These are phyloP conservation scores for Globisporangium alternatum DNA, from an alignment of 352 stramenopile genomes.

Conservation along the genomic window DNA sequence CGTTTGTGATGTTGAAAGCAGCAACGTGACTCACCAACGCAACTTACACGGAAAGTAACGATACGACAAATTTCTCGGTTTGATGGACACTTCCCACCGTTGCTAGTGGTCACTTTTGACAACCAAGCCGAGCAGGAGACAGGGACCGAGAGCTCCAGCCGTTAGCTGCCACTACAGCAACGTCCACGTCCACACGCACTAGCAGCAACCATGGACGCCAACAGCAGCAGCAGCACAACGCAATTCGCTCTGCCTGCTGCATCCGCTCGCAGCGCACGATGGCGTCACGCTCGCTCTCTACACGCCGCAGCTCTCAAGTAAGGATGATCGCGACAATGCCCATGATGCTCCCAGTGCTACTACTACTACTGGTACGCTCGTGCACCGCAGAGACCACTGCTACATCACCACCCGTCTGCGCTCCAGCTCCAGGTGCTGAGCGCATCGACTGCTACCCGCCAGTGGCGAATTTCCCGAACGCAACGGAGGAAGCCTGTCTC, in stretches of 20 bases:
- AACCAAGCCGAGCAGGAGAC: no score
- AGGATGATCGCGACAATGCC: not conserved
- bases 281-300: not conserved
- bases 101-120: no score
- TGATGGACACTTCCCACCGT: no score
- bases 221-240: not conserved
- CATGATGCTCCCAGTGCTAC: slow-evolving; percentile 18
- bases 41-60: no score
- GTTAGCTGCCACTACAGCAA: no score
- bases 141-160: no score
- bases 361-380: slow-evolving; percentile 1
- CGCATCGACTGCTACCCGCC: slow-evolving; percentile 77
- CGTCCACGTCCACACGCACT: not conserved
- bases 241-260: not conserved
- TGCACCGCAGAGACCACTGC: not conserved
- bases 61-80: no score
- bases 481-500: slow-evolving; percentile 74
- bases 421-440: not conserved
- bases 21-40: no score
- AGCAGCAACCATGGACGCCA: not conserved
- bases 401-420: not conserved
- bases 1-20: no score
- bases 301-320: not conserved
- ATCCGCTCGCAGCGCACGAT: not conserved
- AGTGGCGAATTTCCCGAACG: slow-evolving; percentile 53